These are phyloP conservation scores for Acaromyces ingoldii DNA, from an alignment of 1,284 basidiomycete genomes.

Conservation along the genomic window DNA sequence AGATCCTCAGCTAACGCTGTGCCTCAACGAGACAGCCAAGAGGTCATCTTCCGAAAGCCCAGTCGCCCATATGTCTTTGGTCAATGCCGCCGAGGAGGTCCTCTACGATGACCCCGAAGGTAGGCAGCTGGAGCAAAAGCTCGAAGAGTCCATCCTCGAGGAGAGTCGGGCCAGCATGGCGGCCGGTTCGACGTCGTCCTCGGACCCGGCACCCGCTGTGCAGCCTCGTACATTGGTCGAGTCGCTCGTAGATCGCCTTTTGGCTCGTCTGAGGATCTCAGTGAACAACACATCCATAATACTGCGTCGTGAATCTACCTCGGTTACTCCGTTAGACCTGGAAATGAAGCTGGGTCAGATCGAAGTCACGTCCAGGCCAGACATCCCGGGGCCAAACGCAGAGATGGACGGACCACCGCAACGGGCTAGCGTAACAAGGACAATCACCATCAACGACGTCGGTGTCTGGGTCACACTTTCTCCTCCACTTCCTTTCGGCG, in stretches of 20 bases:
- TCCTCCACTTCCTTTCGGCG: too few species aligned
- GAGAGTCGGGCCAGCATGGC: background rate
- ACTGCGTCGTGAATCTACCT: too few species aligned
- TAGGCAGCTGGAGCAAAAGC: conserved; percentile 24
- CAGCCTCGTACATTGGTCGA: conserved; percentile 27
- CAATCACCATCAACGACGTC: too few species aligned
- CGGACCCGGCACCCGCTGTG: too few species aligned
- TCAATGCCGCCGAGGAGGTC: conserved; percentile 24
- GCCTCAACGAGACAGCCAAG: background rate
- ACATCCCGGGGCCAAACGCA: background rate
- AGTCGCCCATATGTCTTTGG: conserved; percentile 20
- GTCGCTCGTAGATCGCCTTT: conserved; percentile 27
- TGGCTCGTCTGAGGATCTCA: conserved; percentile 27
- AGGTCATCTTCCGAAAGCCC: conserved; percentile 4
- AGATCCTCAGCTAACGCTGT: background rate
- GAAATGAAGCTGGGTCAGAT: too few species aligned
- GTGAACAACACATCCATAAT: background rate
- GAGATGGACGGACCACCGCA: background rate
- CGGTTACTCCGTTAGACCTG: too few species aligned
- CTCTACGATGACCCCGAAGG: conserved; percentile 27
- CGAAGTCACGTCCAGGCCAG: background rate
- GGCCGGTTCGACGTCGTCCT: conserved; percentile 3
- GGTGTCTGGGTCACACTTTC: too few species aligned
- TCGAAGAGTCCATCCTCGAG: conserved; percentile 26
- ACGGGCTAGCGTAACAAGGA: too few species aligned